These are phyloP conservation scores for Lentinula novae-zelandiae DNA, from an alignment of 1,284 basidiomycete species.

Conservation along the genomic window DNA sequence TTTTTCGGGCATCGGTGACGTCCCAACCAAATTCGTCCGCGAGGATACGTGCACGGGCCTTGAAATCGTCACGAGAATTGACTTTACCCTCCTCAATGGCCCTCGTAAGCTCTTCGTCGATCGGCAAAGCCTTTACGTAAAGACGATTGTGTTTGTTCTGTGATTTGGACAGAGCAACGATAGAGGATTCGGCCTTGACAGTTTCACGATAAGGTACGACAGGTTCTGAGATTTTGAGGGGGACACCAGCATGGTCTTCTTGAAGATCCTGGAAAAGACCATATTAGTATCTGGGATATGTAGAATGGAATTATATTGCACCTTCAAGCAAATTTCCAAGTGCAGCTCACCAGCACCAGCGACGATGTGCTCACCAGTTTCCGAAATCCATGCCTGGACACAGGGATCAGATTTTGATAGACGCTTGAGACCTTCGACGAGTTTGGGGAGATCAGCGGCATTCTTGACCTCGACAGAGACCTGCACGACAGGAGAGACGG, in stretches of 20 bases:
- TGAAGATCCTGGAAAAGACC: slow-evolving; percentile 75
- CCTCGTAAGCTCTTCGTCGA: slow-evolving; percentile 91
- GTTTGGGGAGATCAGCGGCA: slow-evolving; percentile 97
- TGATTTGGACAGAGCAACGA: slow-evolving; percentile 97
- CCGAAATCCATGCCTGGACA: slow-evolving; percentile 93
- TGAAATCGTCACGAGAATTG: slow-evolving; percentile 95
- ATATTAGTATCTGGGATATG: not conserved
- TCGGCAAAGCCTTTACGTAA: slow-evolving; percentile 88
- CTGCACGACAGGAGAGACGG: slow-evolving; percentile 98
- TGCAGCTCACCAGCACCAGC: slow-evolving; percentile 99
- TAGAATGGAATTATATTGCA: slow-evolving; percentile 24
- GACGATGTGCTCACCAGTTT: slow-evolving; percentile 97
- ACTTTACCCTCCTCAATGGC: slow-evolving; percentile 91
- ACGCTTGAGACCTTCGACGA: slow-evolving; percentile 99
- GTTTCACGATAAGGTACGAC: slow-evolving; percentile 99
- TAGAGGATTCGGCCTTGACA: slow-evolving; percentile 93
- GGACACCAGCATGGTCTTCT: slow-evolving; percentile 99
- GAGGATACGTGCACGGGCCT: slow-evolving; percentile 91
- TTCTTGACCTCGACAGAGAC: slow-evolving; percentile 99
- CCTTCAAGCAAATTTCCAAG: slow-evolving; percentile 99
- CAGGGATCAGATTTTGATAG: slow-evolving; percentile 99
- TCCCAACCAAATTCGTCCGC: slow-evolving; percentile 99
- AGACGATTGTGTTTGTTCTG: slow-evolving; percentile 99
- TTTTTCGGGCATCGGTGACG: slow-evolving; percentile 98
- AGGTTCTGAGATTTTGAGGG: slow-evolving; percentile 98